Evolutionary conservation across 495 filamentous ascomycete genomes (phyloP).

Genomic region (Neurospora terricola): DNA sequence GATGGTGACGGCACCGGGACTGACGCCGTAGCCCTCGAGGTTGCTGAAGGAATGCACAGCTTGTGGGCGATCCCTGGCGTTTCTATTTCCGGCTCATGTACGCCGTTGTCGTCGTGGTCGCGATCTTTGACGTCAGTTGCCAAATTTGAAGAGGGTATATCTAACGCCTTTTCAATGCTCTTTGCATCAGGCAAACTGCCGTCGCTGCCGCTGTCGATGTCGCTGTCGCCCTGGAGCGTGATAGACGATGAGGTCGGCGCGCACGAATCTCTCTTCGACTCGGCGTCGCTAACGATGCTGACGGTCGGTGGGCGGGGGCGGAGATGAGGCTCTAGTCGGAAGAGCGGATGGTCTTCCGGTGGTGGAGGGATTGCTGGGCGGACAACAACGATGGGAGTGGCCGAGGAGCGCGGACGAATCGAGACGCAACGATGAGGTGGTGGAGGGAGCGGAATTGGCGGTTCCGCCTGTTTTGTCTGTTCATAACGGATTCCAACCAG

Average conservation of each 20-base stretch:
- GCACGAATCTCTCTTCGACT: constrained; percentile 42
- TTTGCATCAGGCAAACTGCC: background rate
- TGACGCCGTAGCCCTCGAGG: background rate
- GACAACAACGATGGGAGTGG: constrained; percentile 19
- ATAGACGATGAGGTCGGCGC: constrained; percentile 39
- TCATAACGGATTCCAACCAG: constrained; percentile 47
- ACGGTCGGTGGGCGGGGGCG: constrained; percentile 9
- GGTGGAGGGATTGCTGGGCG: constrained; percentile 34
- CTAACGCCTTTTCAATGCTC: background rate
- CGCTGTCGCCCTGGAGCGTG: constrained; percentile 35
- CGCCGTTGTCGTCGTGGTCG: background rate
- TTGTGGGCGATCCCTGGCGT: background rate
- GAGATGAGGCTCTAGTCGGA: constrained; percentile 26
- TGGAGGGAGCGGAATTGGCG: constrained; percentile 44
- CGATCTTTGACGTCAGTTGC: background rate
- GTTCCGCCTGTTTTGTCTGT: constrained; percentile 42
- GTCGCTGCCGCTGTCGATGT: constrained; percentile 15
- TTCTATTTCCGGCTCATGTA: background rate
- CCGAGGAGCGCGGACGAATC: background rate
- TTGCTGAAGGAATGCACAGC: background rate
- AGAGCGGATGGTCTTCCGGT: constrained; percentile 36
- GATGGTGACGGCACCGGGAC: background rate
- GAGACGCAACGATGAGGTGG: constrained; percentile 24
- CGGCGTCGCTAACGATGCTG: constrained; percentile 4
- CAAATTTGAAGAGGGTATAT: background rate